These are phyloP conservation scores for Emergomyces pasteurianus DNA, from an alignment of 2,329 filamentous ascomycete species.

Conservation along the genomic window DNA sequence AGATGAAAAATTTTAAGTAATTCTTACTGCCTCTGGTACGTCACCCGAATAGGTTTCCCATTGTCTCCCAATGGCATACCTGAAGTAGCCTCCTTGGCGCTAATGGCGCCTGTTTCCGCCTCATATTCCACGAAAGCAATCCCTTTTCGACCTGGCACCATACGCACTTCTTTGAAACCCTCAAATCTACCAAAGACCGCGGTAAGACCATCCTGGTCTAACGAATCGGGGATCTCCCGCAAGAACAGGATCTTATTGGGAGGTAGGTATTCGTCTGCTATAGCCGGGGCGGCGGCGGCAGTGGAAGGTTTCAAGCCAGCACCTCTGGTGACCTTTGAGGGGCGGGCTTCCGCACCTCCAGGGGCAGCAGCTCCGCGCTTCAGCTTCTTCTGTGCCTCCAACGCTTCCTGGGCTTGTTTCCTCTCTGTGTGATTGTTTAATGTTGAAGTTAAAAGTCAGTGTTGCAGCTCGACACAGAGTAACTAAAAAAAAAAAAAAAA, in stretches of 20 bases:
- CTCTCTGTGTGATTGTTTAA: constrained; percentile 41
- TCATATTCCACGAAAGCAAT: constrained; percentile 98
- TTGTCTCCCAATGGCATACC: constrained; percentile 68
- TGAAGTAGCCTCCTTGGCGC: constrained; percentile 84
- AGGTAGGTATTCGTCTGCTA: constrained; percentile 95
- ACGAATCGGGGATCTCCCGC: constrained; percentile 80
- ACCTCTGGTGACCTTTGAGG: constrained; percentile 58
- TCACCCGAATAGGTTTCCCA: constrained; percentile 77
- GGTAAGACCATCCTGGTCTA: constrained; percentile 66
- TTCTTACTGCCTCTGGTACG: constrained; percentile 76
- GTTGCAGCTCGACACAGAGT: neutral
- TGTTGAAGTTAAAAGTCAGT: neutral
- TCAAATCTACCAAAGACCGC: constrained; percentile 80
- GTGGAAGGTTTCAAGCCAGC: constrained; percentile 66
- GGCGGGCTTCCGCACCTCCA: constrained; percentile 40
- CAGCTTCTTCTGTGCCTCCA: constrained; percentile 64
- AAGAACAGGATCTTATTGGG: constrained; percentile 96
- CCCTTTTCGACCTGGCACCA: constrained; percentile 73
- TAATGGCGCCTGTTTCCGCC: constrained; percentile 75
- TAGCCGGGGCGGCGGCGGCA: constrained; percentile 54
- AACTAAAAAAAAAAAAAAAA: neutral
- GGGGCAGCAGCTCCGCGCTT: constrained; percentile 49
- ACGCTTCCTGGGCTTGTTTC: constrained; percentile 72
- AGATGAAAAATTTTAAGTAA: constrained; percentile 6
- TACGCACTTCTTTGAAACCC: constrained; percentile 83